phyloP scores from a whole-genome alignment of 192 early-diverging fungal genomes.

The Martensiomyces pterosporus region DNA sequence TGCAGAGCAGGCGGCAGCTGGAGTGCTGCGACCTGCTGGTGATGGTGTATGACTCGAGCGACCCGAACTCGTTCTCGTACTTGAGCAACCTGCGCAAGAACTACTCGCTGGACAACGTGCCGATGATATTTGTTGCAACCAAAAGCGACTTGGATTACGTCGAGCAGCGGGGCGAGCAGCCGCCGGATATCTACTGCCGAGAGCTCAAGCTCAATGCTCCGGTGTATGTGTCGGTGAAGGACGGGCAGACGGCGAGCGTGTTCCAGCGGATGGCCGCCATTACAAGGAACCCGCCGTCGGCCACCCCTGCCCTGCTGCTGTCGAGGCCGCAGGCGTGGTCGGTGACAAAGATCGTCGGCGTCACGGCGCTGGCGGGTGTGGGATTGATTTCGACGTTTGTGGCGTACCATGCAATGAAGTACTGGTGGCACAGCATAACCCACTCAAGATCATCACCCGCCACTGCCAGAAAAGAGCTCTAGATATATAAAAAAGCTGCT shows the following conservation, averaged over 20 bases:
- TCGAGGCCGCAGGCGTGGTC: conserved; percentile 36
- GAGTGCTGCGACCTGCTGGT: conserved; percentile 89
- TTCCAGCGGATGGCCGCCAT: conserved; percentile 78
- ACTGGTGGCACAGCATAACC: conserved; percentile 34
- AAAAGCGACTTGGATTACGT: conserved; percentile 92
- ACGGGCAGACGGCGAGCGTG: conserved; percentile 79
- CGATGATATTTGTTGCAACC: conserved; percentile 90
- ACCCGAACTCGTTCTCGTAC: conserved; percentile 92
- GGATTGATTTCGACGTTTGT: conserved; percentile 40
- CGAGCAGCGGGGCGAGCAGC: conserved; percentile 67
- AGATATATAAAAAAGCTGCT: neutral
- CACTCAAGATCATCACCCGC: conserved; percentile 16
- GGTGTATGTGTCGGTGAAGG: conserved; percentile 83
- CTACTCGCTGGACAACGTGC: conserved; percentile 78
- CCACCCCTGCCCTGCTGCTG: conserved; percentile 34
- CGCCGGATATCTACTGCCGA: conserved; percentile 93
- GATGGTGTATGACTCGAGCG: conserved; percentile 93
- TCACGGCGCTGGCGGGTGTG: conserved; percentile 36
- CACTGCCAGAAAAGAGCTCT: conserved; percentile 22
- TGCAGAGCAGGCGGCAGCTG: conserved; percentile 82
- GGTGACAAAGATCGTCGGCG: conserved; percentile 22
- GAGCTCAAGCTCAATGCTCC: conserved; percentile 82
- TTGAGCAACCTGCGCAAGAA: conserved; percentile 76
- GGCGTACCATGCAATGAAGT: conserved; percentile 38
- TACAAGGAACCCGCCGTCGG: conserved; percentile 39